Percentiles rank a stretch among this genome's conserved stretches.
phyloP scores from a whole-genome alignment of 192 early-diverging fungal genomes.

The Rhizophagus sp. region DNA sequence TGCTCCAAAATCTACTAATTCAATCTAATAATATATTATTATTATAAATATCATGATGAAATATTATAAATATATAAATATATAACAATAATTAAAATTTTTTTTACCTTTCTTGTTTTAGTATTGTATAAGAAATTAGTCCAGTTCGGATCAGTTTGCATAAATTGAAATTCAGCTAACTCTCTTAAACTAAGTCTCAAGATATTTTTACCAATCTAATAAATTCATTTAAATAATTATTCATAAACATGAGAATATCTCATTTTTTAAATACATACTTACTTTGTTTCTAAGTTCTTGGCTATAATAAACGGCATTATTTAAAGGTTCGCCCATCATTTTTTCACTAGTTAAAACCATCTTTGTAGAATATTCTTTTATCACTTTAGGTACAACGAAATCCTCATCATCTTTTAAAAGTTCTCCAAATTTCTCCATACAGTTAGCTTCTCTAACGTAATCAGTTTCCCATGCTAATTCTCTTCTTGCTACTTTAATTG shows the following conservation, averaged over 20 bases:
- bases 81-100: neutral
- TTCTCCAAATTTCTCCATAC: slow-evolving; percentile 66
- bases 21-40: slow-evolving; percentile 48
- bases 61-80: too few species aligned
- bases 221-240: neutral
- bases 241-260: neutral
- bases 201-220: slow-evolving; percentile 70
- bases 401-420: slow-evolving; percentile 61
- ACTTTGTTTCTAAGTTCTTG: slow-evolving; percentile 64
- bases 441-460: slow-evolving; percentile 83
- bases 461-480: slow-evolving; percentile 95
- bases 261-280: slow-evolving; percentile 1
- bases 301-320: slow-evolving; percentile 50
- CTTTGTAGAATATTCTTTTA: slow-evolving; percentile 64
- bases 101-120: slow-evolving; percentile 49
- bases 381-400: slow-evolving; percentile 74
- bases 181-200: slow-evolving; percentile 85
- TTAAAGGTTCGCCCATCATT: slow-evolving; percentile 74
- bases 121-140: slow-evolving; percentile 92
- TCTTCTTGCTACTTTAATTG: slow-evolving; percentile 82
- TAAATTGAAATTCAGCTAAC: slow-evolving; percentile 90
- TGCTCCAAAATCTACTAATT: slow-evolving; percentile 95
- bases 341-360: slow-evolving; percentile 82
- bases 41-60: neutral
- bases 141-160: slow-evolving; percentile 99